Conservation (phyloP, 2,329 filamentous ascomycete species). For the Colletotrichum sidae region DNA sequence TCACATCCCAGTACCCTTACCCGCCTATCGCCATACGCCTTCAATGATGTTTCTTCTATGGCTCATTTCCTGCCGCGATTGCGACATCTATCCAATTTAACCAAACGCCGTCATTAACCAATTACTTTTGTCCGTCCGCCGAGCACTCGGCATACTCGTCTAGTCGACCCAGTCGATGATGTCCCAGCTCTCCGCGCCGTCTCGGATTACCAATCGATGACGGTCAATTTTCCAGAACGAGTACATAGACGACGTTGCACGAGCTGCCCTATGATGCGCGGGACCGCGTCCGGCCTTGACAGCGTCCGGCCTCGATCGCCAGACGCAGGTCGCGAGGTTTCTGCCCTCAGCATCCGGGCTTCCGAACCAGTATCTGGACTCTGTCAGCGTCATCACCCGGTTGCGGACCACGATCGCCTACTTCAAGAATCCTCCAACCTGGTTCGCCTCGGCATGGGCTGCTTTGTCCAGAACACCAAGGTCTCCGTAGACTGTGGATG, state of each 20-base stretch:
- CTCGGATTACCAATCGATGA: conserved; percentile 74
- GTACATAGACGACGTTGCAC: conserved; percentile 71
- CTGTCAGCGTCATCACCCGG: conserved; percentile 34
- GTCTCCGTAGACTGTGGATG: conserved; percentile 69
- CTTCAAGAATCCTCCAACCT: conserved; percentile 86
- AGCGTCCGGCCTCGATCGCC: conserved; percentile 71
- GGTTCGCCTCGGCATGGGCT: conserved; percentile 83
- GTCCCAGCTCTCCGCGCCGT: conserved; percentile 73
- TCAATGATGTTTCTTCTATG: conserved; percentile 6
- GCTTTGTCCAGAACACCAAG: conserved; percentile 81
- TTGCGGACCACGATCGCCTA: conserved; percentile 10
- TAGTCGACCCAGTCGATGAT: conserved; percentile 67
- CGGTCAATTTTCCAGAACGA: conserved; percentile 78
- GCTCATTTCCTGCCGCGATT: conserved; percentile 28
- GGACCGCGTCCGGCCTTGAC: conserved; percentile 68
- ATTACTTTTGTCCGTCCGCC: conserved; percentile 9
- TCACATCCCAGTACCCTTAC: conserved; percentile 4
- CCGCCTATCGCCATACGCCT: conserved; percentile 3
- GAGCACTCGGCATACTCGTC: conserved; percentile 23
- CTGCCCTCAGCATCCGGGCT: conserved; percentile 73
- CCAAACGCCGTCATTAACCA: conserved; percentile 26
- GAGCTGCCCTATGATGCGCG: conserved; percentile 74
- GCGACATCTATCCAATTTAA: conserved; percentile 23
- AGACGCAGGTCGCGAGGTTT: conserved; percentile 86
- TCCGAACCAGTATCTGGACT: conserved; percentile 85